Base-by-base conservation (phyloP, 768 basidiomycete genomes). In the Rhodotorula taiwanensis region DNA sequence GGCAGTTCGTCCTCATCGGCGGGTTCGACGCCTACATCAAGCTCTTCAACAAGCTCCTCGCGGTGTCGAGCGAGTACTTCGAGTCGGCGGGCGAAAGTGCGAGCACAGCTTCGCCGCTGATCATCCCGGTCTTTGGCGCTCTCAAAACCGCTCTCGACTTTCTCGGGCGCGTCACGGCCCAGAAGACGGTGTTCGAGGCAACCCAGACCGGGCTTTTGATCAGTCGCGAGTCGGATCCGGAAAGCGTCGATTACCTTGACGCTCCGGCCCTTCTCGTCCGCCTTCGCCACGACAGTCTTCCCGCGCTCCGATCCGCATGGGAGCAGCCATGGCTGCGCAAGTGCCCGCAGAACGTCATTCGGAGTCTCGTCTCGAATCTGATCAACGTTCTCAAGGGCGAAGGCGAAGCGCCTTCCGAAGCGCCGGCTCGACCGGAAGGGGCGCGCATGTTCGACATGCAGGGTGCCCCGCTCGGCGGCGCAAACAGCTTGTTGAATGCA, bases 241-340 rank as follows among this genome's bases (percentile, higher is more conserved):
- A 33, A 16, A 49, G 28, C 15, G 76, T 80, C 8, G 85, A 84
- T 41, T 88, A 86, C 74, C 93, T 94, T 64, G 87, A 91, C 70
- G 82, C 89, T 0, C 84, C 86, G 73, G 87, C 88, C 72, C 88
- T 95, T 75, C 81, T 98, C 54, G 85, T 98, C 68, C 83, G 81
- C 62, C 78, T 94, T 62, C 85, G 95, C 42, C 76, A 84, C 33
- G 80, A 83, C 3, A 79, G 84, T 27, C 76, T 91, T 27, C 88
- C 91, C 0, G 74, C 87, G 18, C 70, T 89, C 20, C 79, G 77
- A 33, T 79, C 79, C 11, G 79, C 92, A 25, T 98, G 95, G 95
- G 81, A 85, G 59, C 83, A 90, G 6, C 72, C 81, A 2, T 97
- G 94, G 93, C 79, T 98, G 0, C 78, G 83, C 6, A 57, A 72